Base-by-base conservation (phyloP, 495 filamentous ascomycete species). In the Tuber borchii region DNA sequence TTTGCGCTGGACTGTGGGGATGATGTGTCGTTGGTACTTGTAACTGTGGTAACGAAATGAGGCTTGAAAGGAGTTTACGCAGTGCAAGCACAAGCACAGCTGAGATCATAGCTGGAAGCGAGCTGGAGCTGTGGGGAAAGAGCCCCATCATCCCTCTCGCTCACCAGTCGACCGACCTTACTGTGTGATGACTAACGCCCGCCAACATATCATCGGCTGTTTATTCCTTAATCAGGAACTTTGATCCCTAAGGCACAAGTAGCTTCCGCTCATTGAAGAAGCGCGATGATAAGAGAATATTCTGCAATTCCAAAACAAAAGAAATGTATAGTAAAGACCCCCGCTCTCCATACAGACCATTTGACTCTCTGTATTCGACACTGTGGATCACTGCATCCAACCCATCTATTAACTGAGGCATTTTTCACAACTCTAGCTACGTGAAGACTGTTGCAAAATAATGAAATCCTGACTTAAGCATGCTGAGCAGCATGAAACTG, bases 11-110 rank as follows among this genome's bases (percentile, higher is more conserved):
- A 22, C 20, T 22, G 9, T 65, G 7, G 5, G 7, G 56, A 9
- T 31, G 56, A 31, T 65, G 56, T 65, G 31, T 26, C 56, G 56
- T 31, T 65, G n/a, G 56, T 65, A n/a, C n/a, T n/a, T n/a, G n/a
- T n/a, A 65, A 65, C 56, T 65, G 56, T 65, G 56, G 56, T 65
- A 44, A 51, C 37, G 71, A 48, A 73, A 51, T 73, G 22, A 48
- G 45, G 45, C 31, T 20, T 26, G 71, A 37, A 20, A 46, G 71
- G 56, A 65, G 56, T 65, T 17, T 16, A 61, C 42, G 10, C 42
- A 37, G 34, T 37, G 34, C 34, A 37, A 43, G 42, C 42, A 43
- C 42, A 43, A 65, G 0, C 56, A 65, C 56, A 31, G 56, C 56
- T 56, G 51, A 56, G 51, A 56, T 56, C 51, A 56, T n/a, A 56